Conservation (phyloP, 768 basidiomycete genomes). For the Rhizopogon vesiculosus region DNA sequence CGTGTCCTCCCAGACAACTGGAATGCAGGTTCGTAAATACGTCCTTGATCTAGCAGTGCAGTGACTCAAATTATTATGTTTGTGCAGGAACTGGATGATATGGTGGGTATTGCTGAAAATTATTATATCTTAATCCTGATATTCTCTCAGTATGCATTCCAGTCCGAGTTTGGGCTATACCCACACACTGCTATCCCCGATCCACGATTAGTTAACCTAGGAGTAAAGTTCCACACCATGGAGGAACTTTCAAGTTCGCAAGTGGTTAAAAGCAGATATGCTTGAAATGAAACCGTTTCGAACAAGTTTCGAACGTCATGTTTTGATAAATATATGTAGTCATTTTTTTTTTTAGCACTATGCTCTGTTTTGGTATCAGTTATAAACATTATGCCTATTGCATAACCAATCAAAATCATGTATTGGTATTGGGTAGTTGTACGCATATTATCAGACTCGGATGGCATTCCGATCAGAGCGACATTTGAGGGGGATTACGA, state of each 20-base stretch:
- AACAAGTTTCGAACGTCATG: neutral
- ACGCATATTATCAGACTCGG: too few relatives aligned
- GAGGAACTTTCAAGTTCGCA: slow-evolving; percentile 8
- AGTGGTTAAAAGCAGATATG: slow-evolving; percentile 15
- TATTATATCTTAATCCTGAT: neutral
- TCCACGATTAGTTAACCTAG: slow-evolving; percentile 19
- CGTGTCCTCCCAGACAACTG: slow-evolving; percentile 7
- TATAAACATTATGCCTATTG: too few relatives aligned
- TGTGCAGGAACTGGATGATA: slow-evolving; percentile 17
- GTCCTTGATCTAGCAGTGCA: neutral
- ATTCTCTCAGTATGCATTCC: slow-evolving; percentile 15
- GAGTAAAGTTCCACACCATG: slow-evolving; percentile 21
- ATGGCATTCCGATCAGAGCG: too few relatives aligned
- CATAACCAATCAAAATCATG: too few relatives aligned
- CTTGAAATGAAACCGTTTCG: neutral
- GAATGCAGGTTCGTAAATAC: slow-evolving; percentile 13
- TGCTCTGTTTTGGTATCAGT: too few relatives aligned
- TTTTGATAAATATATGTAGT: neutral
- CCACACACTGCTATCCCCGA: slow-evolving; percentile 16
- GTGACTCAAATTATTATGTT: neutral
- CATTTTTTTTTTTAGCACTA: neutral
- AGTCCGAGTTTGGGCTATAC: slow-evolving; percentile 22
- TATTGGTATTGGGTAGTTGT: too few relatives aligned
- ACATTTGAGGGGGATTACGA: too few relatives aligned
- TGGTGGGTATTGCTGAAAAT: slow-evolving; percentile 12